Conservation (phyloP, 2,329 filamentous ascomycete genomes). For the Chrysoporthe puriensis region DNA sequence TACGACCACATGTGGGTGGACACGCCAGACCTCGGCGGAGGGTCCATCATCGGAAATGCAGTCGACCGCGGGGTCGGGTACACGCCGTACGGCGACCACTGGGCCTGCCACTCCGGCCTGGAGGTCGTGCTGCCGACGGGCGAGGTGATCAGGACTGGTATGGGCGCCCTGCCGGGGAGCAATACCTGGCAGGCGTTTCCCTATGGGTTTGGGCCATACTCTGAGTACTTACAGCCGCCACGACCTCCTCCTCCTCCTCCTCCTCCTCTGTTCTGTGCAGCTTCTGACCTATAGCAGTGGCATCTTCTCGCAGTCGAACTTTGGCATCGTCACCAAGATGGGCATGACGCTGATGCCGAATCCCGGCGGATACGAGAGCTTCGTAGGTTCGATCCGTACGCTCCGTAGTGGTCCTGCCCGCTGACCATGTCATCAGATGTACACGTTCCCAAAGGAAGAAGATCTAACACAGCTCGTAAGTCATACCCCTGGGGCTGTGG, state of each 20-base stretch:
- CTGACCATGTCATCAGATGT: constrained; percentile 42
- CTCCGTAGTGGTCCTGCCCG: constrained; percentile 1
- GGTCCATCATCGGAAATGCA: constrained; percentile 51
- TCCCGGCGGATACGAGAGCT: constrained; percentile 50
- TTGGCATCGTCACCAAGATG: constrained; percentile 57
- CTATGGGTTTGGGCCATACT: constrained; percentile 45
- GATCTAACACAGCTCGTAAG: constrained; percentile 50
- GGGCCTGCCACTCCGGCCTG: constrained; percentile 45
- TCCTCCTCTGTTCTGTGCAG: background rate
- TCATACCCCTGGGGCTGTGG: background rate
- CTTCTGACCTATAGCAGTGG: constrained; percentile 34
- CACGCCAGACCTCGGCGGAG: constrained; percentile 46
- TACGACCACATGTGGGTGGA: constrained; percentile 49
- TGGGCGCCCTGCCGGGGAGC: constrained; percentile 43
- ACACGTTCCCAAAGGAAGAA: constrained; percentile 52
- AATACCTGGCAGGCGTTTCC: constrained; percentile 48
- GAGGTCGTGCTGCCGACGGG: constrained; percentile 49
- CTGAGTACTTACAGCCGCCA: constrained; percentile 30
- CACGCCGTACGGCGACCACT: constrained; percentile 50
- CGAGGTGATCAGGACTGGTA: constrained; percentile 46
- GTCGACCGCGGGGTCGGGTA: constrained; percentile 51
- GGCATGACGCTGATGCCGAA: constrained; percentile 57
- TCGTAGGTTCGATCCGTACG: constrained; percentile 32
- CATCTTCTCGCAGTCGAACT: constrained; percentile 54
- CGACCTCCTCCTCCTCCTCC: too few relatives aligned